These are phyloP conservation scores for Botrytis hyacinthi DNA, from an alignment of 2,329 filamentous ascomycete species.

Conservation along the genomic window DNA sequence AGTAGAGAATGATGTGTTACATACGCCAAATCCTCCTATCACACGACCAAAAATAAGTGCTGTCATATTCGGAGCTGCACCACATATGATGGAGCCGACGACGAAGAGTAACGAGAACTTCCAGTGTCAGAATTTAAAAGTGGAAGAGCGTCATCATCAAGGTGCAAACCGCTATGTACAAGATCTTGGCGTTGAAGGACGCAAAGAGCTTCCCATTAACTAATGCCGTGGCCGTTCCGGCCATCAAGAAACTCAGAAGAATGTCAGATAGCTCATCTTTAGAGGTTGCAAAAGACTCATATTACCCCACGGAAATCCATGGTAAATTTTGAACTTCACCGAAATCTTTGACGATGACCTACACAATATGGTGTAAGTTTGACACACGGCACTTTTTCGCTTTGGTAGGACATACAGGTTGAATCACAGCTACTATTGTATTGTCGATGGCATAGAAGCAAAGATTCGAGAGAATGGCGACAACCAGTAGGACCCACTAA, in stretches of 20 bases:
- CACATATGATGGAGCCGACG: constrained; percentile 40
- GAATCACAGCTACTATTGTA: constrained; percentile 10
- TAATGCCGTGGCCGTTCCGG: background rate
- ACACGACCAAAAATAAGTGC: constrained; percentile 50
- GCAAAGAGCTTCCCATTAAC: constrained; percentile 32
- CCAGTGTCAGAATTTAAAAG: background rate
- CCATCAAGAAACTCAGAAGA: background rate
- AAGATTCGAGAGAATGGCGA: constrained; percentile 9
- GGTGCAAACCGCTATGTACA: constrained; percentile 33
- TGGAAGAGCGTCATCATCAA: constrained; percentile 22
- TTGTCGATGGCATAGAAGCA: constrained; percentile 14
- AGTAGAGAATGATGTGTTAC: background rate
- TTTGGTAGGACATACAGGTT: background rate
- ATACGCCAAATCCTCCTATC: constrained; percentile 44
- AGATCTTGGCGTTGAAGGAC: constrained; percentile 39
- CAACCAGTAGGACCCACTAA: constrained; percentile 12
- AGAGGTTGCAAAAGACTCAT: background rate
- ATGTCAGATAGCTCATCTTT: background rate
- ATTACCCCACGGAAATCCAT: constrained; percentile 15
- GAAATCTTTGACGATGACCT: constrained; percentile 1
- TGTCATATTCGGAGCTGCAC: constrained; percentile 40
- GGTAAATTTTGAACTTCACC: background rate
- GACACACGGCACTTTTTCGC: background rate
- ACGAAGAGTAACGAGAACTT: constrained; percentile 31
- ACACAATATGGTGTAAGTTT: background rate